phyloP scores from a whole-genome alignment of 2,329 filamentous ascomycete genomes.

The Chaetomium olivaceum region DNA sequence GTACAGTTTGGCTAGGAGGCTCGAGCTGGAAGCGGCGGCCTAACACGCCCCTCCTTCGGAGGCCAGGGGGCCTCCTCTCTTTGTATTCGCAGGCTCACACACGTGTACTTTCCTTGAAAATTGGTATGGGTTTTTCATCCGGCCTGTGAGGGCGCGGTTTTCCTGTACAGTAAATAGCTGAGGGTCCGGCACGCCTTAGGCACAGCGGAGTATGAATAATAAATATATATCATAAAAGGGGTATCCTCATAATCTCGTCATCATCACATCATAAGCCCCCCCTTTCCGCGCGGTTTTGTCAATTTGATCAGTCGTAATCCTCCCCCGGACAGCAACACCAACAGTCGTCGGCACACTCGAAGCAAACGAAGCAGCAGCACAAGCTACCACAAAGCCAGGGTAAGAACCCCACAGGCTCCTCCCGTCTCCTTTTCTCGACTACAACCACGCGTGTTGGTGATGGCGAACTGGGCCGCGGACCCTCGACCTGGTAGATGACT shows the following conservation, averaged over 20 bases:
- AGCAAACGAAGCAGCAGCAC: slow-evolving; percentile 24
- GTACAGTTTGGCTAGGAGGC: too few relatives aligned
- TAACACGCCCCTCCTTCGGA: too few relatives aligned
- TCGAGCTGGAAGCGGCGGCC: too few relatives aligned
- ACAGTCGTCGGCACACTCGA: slow-evolving; percentile 21
- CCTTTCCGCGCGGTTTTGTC: background rate
- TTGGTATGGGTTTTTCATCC: too few relatives aligned
- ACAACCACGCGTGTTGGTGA: slow-evolving; percentile 24
- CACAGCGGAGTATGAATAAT: too few relatives aligned
- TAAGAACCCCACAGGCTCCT: slow-evolving; percentile 9
- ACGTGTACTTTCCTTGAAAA: too few relatives aligned
- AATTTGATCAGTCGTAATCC: slow-evolving; percentile 14
- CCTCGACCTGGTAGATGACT: slow-evolving; percentile 19
- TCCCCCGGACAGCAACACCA: slow-evolving; percentile 21
- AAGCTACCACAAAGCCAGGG: slow-evolving; percentile 20
- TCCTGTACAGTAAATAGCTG: too few relatives aligned
- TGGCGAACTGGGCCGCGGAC: slow-evolving; percentile 17
- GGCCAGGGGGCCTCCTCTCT: too few relatives aligned
- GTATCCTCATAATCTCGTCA: background rate
- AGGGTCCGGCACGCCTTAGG: too few relatives aligned
- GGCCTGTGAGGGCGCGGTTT: too few relatives aligned
- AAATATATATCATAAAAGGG: too few relatives aligned
- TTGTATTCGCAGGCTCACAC: too few relatives aligned
- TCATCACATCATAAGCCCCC: slow-evolving; percentile 3
- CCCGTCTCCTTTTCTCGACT: slow-evolving; percentile 20